Evolutionary conservation across 2,329 filamentous ascomycete species (phyloP).

Genomic region (Beauveria sp.): DNA sequence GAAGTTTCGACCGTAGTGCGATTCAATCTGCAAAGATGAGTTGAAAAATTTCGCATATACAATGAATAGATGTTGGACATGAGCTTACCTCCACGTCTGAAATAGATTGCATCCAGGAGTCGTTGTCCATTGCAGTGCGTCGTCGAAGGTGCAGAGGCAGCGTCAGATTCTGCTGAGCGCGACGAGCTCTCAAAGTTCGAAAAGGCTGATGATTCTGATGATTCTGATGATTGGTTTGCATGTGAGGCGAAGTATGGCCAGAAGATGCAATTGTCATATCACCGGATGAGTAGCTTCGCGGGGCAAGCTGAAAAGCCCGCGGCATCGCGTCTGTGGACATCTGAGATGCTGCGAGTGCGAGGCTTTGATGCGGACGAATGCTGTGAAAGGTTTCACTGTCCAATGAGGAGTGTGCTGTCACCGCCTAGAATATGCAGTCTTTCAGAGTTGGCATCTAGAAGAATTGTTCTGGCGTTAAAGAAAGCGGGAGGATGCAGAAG

Average conservation of each 20-base stretch:
- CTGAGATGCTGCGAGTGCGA: background rate
- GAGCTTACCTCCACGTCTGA: constrained; percentile 15
- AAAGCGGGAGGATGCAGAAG: background rate
- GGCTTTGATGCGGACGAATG: background rate
- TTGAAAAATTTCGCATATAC: background rate
- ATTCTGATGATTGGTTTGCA: background rate
- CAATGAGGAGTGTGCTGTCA: background rate
- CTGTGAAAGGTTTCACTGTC: background rate
- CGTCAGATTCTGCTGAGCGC: background rate
- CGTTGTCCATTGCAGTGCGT: constrained; percentile 11
- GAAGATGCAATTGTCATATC: background rate
- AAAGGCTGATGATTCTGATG: background rate
- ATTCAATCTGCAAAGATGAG: background rate
- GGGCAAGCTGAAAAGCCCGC: background rate
- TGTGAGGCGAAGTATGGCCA: background rate
- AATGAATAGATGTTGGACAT: background rate
- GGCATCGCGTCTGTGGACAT: background rate
- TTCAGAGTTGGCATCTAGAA: background rate
- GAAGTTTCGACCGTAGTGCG: background rate
- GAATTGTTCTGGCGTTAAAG: background rate
- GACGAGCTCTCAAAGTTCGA: constrained; percentile 15
- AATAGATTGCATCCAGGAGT: constrained; percentile 14
- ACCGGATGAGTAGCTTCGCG: background rate
- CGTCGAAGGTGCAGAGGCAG: constrained; percentile 1
- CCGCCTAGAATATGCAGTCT: background rate